Evolutionary conservation across 345 rosid genomes (phyloP).

Genomic region (Raphanus raphanistrum): DNA sequence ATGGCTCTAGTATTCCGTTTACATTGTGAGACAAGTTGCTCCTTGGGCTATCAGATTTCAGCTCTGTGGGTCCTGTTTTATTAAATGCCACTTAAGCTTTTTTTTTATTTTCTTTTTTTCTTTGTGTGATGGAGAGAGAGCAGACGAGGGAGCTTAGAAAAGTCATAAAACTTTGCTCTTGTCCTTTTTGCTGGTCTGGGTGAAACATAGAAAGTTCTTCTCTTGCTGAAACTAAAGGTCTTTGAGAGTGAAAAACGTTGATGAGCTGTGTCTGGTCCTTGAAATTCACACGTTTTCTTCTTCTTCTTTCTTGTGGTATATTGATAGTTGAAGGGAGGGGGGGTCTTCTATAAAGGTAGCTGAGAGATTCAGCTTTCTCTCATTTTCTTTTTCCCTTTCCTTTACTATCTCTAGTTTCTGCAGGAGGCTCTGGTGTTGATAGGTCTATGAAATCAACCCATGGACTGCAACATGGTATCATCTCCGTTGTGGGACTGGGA

Average conservation of each 20-base stretch:
- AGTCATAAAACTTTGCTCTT: slow-evolving; percentile 8
- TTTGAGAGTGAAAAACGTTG: neutral
- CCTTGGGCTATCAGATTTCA: neutral
- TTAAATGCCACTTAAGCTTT: slow-evolving; percentile 29
- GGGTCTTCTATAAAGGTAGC: slow-evolving; percentile 9
- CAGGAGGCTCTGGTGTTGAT: neutral
- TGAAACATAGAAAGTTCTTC: slow-evolving; percentile 35
- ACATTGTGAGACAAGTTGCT: slow-evolving; percentile 12
- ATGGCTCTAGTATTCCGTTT: slow-evolving; percentile 10
- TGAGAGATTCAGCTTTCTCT: slow-evolving; percentile 1
- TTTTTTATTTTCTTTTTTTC: neutral
- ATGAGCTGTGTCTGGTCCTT: slow-evolving; percentile 13
- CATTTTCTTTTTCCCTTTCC: no score
- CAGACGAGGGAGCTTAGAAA: slow-evolving; percentile 25
- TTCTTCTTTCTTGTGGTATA: neutral
- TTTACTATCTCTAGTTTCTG: no score
- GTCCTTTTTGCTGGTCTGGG: slow-evolving; percentile 30
- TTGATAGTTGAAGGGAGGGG: neutral
- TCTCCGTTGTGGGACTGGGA: slow-evolving; percentile 87
- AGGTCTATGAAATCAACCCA: slow-evolving; percentile 45
- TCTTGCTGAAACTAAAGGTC: slow-evolving; percentile 2
- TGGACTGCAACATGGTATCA: slow-evolving; percentile 77
- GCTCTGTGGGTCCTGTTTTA: slow-evolving; percentile 6
- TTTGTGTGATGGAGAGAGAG: slow-evolving; percentile 28
- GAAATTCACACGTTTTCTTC: neutral